These are phyloP conservation scores for Luffa aegyptiaca DNA, from an alignment of 306 rosid genomes.

Conservation along the genomic window DNA sequence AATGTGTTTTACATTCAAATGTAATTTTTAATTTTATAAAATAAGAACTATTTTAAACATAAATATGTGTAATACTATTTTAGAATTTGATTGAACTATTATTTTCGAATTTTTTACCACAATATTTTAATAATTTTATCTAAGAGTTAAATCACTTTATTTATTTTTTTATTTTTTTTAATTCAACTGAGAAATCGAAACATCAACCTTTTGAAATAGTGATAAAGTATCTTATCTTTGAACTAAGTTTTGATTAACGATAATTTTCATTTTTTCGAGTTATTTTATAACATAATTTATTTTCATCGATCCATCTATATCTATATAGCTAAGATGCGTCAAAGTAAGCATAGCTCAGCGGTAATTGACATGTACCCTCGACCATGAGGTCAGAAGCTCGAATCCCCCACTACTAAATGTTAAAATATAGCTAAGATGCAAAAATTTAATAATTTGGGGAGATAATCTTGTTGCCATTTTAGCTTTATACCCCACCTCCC, in stretches of 20 bases:
- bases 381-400: too few species aligned
- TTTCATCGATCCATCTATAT: background rate
- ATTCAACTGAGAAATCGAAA: too few species aligned
- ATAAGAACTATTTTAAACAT: background rate
- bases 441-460: background rate
- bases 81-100: background rate
- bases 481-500: background rate
- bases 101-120: background rate
- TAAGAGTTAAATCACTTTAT: too few species aligned
- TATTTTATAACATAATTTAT: background rate
- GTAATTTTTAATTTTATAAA: background rate
- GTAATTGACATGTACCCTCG: too few species aligned
- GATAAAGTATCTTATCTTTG: too few species aligned
- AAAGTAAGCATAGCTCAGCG: too few species aligned
- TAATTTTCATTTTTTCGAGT: background rate
- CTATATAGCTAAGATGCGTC: background rate
- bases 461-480: background rate
- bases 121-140: background rate
- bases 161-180: too few species aligned
- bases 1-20: background rate
- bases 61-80: background rate
- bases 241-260: too few species aligned
- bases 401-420: too few species aligned
- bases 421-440: background rate
- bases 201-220: too few species aligned